Conservation (phyloP, 306 rosid species). For the Amphicarpaea edgeworthii region DNA sequence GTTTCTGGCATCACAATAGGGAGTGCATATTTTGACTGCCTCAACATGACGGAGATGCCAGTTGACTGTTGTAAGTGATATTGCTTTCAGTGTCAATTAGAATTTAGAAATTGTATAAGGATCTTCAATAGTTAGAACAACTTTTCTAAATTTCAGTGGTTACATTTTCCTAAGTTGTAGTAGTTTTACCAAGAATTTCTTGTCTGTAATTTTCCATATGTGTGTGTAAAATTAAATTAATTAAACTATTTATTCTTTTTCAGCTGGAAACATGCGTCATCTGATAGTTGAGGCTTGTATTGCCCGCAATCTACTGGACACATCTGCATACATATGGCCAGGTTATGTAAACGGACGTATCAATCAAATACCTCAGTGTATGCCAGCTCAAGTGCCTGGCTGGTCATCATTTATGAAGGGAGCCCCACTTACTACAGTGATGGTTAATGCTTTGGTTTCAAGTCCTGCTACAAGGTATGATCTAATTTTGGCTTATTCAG, state of each 20-base stretch:
- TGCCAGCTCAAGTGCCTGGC: conserved; percentile 79
- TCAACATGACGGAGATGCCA: conserved; percentile 78
- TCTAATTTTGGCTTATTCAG: conserved; percentile 21
- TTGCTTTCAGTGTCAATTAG: conserved; percentile 34
- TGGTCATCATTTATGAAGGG: conserved; percentile 96
- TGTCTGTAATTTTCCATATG: conserved; percentile 20
- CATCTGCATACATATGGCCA: conserved; percentile 90
- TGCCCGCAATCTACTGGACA: conserved; percentile 84
- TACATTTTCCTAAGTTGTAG: not conserved
- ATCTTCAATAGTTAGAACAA: conserved; percentile 9
- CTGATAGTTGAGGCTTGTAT: conserved; percentile 97
- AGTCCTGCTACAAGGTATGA: conserved; percentile 94
- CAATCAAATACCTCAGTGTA: conserved; percentile 79
- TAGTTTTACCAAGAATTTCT: conserved; percentile 20
- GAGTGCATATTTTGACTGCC: conserved; percentile 80
- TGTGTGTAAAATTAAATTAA: not conserved
- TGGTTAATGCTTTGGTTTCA: conserved; percentile 81
- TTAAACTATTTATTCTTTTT: conserved; percentile 40
- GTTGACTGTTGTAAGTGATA: conserved; percentile 73
- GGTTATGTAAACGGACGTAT: conserved; percentile 83
- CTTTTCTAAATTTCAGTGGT: not conserved
- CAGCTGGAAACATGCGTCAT: conserved; percentile 98
- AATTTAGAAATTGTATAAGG: conserved; percentile 12
- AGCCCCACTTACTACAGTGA: conserved; percentile 66
- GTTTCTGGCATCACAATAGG: conserved; percentile 76